Evolutionary conservation across 345 rosid genomes (phyloP), one percentile per base, ranked within the genome.

Genomic region (Gossypium herbaceum): DNA sequence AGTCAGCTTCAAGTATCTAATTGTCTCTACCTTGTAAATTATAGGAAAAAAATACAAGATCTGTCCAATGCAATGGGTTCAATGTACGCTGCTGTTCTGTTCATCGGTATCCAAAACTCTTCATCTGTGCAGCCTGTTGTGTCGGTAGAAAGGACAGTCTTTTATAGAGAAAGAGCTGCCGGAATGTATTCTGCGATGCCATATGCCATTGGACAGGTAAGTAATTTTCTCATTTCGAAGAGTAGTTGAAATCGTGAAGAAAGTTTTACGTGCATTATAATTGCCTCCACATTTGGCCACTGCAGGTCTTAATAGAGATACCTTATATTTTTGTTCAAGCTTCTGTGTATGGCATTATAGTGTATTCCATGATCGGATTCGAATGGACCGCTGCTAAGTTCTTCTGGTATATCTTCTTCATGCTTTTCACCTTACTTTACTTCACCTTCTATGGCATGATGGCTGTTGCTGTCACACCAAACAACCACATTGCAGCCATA

Each of bases 401-500:
- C 82, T 82, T 88, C 57, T 89, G 96, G 93, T 91, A 88, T 16
- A 51, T 86, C 29, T 91, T 86, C 82, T 89, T 87, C 54, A 85
- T 87, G 85, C 80, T 64, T 80, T 83, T 85, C 79, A 85, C 95
- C 4, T 73, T 91, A 29, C 73, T 91, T 29, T 87, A 88, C 82
- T 91, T 87, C 88, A 86, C 96, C 76, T 89, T 74, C 79, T 87
- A 87, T 2, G 96, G 93, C 12, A 91, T 89, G 93, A 89, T 91
- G 93, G 72, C 86, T 4, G 87, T 89, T 2, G 90, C 89, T 7
- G 77, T 87, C 80, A 89, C 93, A 1, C 95, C 95, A 5, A 89
- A 89, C 70, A 81, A 80, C 83, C 86, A 87, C 82, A 84, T 87
- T 44, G 86, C 90, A 25, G 47, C 84, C 81, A 84, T 91, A 19